phyloP scores from a whole-genome alignment of 306 rosid species.

The Dalbergia oliveri region DNA sequence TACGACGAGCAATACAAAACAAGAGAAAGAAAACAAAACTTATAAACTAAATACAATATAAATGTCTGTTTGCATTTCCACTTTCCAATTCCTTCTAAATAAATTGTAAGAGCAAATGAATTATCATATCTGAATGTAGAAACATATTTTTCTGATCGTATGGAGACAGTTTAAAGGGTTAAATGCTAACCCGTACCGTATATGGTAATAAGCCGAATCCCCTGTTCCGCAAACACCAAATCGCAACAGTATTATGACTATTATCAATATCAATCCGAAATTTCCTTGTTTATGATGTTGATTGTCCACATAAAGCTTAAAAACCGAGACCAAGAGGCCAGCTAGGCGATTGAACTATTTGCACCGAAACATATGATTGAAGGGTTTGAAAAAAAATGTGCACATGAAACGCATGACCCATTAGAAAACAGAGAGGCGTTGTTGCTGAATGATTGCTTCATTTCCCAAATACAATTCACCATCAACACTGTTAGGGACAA shows the following conservation, averaged over 20 bases:
- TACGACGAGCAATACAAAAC: constrained; percentile 2
- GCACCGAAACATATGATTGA: neutral
- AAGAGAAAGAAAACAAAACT: neutral
- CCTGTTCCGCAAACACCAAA: constrained; percentile 18
- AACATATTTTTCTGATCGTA: neutral
- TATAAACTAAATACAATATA: neutral
- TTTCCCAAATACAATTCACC: neutral
- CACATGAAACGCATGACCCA: neutral
- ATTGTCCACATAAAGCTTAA: neutral
- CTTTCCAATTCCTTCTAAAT: neutral
- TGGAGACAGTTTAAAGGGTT: neutral
- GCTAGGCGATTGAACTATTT: neutral
- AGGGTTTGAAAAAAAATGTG: neutral
- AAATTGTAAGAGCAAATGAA: constrained; percentile 16
- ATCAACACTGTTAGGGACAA: neutral
- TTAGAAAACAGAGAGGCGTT: neutral
- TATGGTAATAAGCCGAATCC: neutral
- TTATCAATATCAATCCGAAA: neutral
- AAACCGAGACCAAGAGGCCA: constrained; percentile 4
- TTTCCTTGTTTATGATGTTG: neutral
- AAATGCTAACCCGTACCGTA: constrained; percentile 4
- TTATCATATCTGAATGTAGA: neutral
- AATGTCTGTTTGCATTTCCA: neutral
- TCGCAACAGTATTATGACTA: neutral
- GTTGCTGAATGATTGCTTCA: neutral